Evolutionary conservation across 441 rosid genomes (phyloP).

Genomic region (Francoa sonchifolia): DNA sequence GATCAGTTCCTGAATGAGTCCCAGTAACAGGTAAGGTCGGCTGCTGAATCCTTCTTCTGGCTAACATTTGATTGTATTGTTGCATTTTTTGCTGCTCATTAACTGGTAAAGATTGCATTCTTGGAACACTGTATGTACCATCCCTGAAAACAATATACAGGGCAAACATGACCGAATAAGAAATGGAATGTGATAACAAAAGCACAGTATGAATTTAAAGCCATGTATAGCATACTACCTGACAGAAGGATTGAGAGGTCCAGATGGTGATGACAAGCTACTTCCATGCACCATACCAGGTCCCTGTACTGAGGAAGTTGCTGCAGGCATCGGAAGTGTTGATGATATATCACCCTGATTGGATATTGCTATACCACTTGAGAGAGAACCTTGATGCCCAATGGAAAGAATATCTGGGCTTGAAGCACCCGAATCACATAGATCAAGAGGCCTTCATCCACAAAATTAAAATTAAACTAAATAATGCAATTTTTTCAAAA

Average conservation of each 20-base stretch:
- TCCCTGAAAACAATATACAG: constrained; percentile 36
- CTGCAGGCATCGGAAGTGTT: constrained; percentile 46
- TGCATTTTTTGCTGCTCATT: constrained; percentile 82
- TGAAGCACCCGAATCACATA: constrained; percentile 60
- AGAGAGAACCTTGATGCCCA: constrained; percentile 58
- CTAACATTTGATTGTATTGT: constrained; percentile 54
- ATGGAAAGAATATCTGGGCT: constrained; percentile 50
- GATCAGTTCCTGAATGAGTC: constrained; percentile 57
- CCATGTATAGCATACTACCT: constrained; percentile 43
- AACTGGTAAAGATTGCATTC: constrained; percentile 47
- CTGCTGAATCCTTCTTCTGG: constrained; percentile 66
- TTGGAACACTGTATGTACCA: constrained; percentile 59
- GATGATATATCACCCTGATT: constrained; percentile 62
- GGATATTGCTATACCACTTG: constrained; percentile 35
- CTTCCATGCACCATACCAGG: constrained; percentile 49
- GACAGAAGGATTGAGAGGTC: constrained; percentile 43
- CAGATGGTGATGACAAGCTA: constrained; percentile 50
- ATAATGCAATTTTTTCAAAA: constrained; percentile 8
- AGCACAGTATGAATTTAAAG: constrained; percentile 10
- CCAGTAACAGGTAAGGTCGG: constrained; percentile 62
- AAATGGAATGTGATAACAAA: constrained; percentile 8
- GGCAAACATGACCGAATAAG: constrained; percentile 11
- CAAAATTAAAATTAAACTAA: constrained; percentile 17
- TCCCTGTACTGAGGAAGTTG: constrained; percentile 50
- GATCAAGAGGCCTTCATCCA: constrained; percentile 90